phyloP scores from a whole-genome alignment of 352 stramenopile species.

The Phytophthora uliginosa region DNA sequence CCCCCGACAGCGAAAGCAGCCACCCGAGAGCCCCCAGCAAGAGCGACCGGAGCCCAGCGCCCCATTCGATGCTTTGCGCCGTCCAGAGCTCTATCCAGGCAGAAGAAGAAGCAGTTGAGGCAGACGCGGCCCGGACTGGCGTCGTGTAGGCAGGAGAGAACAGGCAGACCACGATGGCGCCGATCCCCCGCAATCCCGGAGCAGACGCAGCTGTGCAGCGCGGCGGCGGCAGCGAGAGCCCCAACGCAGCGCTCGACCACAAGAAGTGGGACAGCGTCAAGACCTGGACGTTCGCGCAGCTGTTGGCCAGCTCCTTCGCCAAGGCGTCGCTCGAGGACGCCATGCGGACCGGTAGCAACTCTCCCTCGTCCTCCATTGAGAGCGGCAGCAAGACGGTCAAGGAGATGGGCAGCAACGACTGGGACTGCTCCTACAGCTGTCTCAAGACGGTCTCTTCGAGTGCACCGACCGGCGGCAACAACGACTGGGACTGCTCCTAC shows the following conservation, averaged over 20 bases:
- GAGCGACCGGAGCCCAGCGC: conserved; percentile 19
- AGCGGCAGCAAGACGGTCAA: background rate
- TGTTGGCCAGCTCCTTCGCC: conserved; percentile 73
- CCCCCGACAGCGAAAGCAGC: conserved; percentile 13
- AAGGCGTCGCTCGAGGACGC: conserved; percentile 62
- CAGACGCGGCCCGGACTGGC: conserved; percentile 30
- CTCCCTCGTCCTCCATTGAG: background rate
- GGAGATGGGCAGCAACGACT: conserved; percentile 45
- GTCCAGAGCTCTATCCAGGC: conserved; percentile 38
- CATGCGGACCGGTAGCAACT: conserved; percentile 27
- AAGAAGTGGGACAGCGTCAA: conserved; percentile 76
- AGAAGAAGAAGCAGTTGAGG: conserved; percentile 48
- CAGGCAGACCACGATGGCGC: conserved; percentile 26
- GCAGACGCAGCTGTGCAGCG: background rate
- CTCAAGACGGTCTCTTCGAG: conserved; percentile 18
- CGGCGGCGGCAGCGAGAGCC: conserved; percentile 5
- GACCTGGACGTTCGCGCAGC: conserved; percentile 80
- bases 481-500: conserved; percentile 57
- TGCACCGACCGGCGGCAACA: conserved; percentile 17
- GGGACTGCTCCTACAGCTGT: conserved; percentile 51
- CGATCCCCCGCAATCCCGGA: conserved; percentile 14
- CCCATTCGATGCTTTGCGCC: conserved; percentile 48
- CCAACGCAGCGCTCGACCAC: conserved; percentile 24
- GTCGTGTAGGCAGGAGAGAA: conserved; percentile 21
- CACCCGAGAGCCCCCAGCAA: conserved; percentile 3